Conservation (phyloP, 768 basidiomycete genomes). For the Rhizopogon rudus region DNA sequence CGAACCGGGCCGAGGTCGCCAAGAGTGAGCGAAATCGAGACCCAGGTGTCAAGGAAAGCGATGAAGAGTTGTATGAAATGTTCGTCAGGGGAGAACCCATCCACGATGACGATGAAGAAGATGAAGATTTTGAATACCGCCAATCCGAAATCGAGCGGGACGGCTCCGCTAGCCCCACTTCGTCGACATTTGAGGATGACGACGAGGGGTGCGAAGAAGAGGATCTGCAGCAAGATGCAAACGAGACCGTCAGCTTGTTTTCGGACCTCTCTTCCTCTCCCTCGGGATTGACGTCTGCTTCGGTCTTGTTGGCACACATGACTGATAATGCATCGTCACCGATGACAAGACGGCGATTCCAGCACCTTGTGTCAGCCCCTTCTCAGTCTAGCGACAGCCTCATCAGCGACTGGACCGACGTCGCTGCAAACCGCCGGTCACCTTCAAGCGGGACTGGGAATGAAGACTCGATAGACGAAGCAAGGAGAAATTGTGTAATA, state of each 20-base stretch:
- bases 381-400: constrained; percentile 7
- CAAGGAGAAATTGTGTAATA: constrained; percentile 54
- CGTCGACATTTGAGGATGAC: constrained; percentile 22
- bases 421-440: constrained; percentile 22
- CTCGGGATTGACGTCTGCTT: constrained; percentile 29
- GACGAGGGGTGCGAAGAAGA: constrained; percentile 31
- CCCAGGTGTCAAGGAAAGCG: constrained; percentile 16
- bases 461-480: constrained; percentile 20
- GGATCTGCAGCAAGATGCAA: constrained; percentile 16
- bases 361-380: constrained; percentile 27
- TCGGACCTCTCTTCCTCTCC: constrained; percentile 44
- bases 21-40: not conserved
- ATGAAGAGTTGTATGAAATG: constrained; percentile 42
- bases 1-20: constrained; percentile 1
- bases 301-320: constrained; percentile 54
- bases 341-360: constrained; percentile 46
- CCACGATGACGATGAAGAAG: constrained; percentile 42
- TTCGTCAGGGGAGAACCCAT: constrained; percentile 59
- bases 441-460: constrained; percentile 7
- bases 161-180: constrained; percentile 14
- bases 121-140: constrained; percentile 25
- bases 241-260: constrained; percentile 46
- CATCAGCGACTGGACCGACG: constrained; percentile 24
- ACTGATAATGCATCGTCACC: constrained; percentile 36
- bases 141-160: constrained; percentile 12